These are phyloP conservation scores for Euphorbia corollata DNA, from an alignment of 441 rosid species.

Conservation along the genomic window DNA sequence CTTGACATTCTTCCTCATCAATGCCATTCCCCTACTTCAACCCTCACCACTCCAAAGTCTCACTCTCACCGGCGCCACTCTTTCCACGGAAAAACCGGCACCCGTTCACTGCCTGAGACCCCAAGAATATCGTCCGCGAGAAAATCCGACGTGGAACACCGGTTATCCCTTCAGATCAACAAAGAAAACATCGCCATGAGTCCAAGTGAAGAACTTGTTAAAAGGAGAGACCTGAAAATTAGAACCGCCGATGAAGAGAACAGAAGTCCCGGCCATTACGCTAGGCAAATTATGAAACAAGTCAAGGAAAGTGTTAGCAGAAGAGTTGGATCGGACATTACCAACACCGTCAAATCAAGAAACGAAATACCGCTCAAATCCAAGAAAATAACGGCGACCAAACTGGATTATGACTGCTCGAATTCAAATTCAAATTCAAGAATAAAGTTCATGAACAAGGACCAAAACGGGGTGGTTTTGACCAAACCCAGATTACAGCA, in stretches of 20 bases:
- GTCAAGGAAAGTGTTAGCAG: constrained; percentile 57
- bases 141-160: constrained; percentile 66
- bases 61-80: constrained; percentile 10
- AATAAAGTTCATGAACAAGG: constrained; percentile 40
- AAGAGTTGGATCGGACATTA: constrained; percentile 59
- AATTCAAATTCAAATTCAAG: constrained; percentile 29
- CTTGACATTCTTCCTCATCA: constrained; percentile 75
- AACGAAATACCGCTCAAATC: constrained; percentile 36
- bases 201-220: constrained; percentile 36
- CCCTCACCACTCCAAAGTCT: constrained; percentile 28
- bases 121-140: constrained; percentile 68
- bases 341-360: constrained; percentile 51
- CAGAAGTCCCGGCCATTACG: constrained; percentile 45
- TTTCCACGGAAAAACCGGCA: constrained; percentile 30
- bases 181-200: constrained; percentile 38
- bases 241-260: constrained; percentile 34
- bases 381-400: constrained; percentile 26
- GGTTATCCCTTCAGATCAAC: constrained; percentile 70
- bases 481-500: constrained; percentile 20
- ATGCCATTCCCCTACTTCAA: constrained; percentile 28
- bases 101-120: constrained; percentile 72
- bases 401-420: constrained; percentile 5
- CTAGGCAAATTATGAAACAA: constrained; percentile 60
- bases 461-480: constrained; percentile 22
- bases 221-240: constrained; percentile 35